Conservation (phyloP, 2,329 filamentous ascomycete species). For the Scolecobasidium constrictum region DNA sequence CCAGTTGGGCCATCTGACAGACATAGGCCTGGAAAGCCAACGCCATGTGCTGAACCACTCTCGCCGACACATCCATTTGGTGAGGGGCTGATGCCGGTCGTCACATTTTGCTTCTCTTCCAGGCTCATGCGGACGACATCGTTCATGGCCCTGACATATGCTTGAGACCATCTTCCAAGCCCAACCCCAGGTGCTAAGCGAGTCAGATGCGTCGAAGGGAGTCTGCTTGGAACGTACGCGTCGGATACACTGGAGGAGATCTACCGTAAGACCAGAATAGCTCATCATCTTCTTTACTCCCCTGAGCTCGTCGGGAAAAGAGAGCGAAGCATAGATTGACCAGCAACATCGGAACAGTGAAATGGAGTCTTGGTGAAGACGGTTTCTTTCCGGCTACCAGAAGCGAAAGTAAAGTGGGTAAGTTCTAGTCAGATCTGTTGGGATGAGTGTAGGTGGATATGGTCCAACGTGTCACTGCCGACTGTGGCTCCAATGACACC, state of each 20-base stretch:
- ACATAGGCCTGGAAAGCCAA: constrained; percentile 7
- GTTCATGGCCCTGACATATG: constrained; percentile 6
- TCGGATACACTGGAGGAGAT: constrained; percentile 8
- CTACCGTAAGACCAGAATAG: constrained; percentile 6
- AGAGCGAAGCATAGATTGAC: too few relatives aligned
- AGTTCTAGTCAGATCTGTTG: too few relatives aligned
- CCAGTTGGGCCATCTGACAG: constrained; percentile 7
- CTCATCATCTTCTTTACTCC: too few relatives aligned
- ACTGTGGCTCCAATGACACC: too few relatives aligned
- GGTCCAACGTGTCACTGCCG: too few relatives aligned
- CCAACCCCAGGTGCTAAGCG: constrained; percentile 5
- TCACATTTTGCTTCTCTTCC: constrained; percentile 9
- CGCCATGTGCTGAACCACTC: not conserved
- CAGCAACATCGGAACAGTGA: too few relatives aligned
- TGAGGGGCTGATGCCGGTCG: not conserved
- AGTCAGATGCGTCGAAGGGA: not conserved
- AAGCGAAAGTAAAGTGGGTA: too few relatives aligned
- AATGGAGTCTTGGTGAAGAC: too few relatives aligned
- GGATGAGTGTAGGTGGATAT: too few relatives aligned
- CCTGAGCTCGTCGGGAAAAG: too few relatives aligned
- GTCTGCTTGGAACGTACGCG: constrained; percentile 1
- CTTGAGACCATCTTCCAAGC: constrained; percentile 6
- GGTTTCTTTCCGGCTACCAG: too few relatives aligned
- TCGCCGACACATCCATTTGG: constrained; percentile 2
- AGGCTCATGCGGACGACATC: constrained; percentile 8